Conservation (phyloP, 75 land plant genomes). For the Selaginella tamariscina region DNA sequence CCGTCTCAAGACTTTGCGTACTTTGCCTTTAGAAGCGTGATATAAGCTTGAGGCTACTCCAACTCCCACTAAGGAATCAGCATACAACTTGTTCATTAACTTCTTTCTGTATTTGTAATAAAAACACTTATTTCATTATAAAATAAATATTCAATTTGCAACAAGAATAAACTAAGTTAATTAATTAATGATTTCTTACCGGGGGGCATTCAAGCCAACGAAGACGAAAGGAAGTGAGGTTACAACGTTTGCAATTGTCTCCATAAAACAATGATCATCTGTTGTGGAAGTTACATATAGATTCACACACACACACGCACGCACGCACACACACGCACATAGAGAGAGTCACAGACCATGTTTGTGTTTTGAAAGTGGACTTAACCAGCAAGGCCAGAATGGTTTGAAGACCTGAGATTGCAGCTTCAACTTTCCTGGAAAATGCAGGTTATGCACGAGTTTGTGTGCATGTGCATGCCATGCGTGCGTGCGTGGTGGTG, state of each 20-base stretch:
- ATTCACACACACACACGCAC: background rate
- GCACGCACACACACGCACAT: too few species aligned
- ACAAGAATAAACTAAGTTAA: too few species aligned
- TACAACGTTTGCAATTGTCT: constrained; percentile 67
- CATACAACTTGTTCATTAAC: constrained; percentile 44
- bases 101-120: constrained; percentile 39
- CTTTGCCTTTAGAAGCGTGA: constrained; percentile 71
- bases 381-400: background rate
- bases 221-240: constrained; percentile 86
- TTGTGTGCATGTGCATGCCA: too few species aligned
- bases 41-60: constrained; percentile 82
- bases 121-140: too few species aligned
- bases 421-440: too few species aligned
- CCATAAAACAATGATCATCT: constrained; percentile 47
- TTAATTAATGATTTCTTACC: constrained; percentile 37
- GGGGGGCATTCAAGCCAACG: constrained; percentile 73
- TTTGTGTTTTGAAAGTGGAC: background rate
- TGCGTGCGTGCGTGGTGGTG: too few species aligned
- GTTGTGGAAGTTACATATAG: background rate
- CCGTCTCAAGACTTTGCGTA: constrained; percentile 57
- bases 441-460: too few species aligned
- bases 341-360: background rate
- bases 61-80: constrained; percentile 85
- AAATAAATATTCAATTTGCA: too few species aligned
- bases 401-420: background rate